Conservation (phyloP, 2,329 filamentous ascomycete genomes). For the Amauroascus niger region DNA sequence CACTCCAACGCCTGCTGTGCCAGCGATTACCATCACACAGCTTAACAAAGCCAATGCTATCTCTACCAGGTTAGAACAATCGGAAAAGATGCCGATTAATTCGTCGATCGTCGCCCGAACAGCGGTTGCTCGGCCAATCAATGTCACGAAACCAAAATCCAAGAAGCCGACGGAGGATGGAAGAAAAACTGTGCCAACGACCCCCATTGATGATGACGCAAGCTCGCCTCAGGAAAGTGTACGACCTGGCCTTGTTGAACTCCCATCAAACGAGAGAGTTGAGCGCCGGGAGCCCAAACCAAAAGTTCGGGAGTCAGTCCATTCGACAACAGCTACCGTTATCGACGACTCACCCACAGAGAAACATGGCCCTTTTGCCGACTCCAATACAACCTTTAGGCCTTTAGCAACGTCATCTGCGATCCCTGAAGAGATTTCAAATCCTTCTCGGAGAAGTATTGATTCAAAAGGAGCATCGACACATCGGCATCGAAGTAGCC, state of each 20-base stretch:
- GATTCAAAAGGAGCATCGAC: slow-evolving; percentile 12
- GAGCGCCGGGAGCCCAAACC: slow-evolving; percentile 15
- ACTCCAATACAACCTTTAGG: slow-evolving; percentile 14
- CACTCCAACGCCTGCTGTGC: slow-evolving; percentile 57
- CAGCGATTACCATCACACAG: slow-evolving; percentile 51
- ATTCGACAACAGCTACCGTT: slow-evolving; percentile 22
- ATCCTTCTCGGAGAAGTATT: slow-evolving; percentile 10
- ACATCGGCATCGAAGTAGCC: slow-evolving; percentile 20
- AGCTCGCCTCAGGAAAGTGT: slow-evolving; percentile 28
- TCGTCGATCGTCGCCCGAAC: slow-evolving; percentile 37
- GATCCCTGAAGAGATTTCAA: slow-evolving; percentile 7
- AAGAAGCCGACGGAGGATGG: slow-evolving; percentile 3
- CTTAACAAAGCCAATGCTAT: slow-evolving; percentile 32
- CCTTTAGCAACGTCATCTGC: slow-evolving; percentile 16
- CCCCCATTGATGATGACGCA: slow-evolving; percentile 9
- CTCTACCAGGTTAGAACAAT: slow-evolving; percentile 17
- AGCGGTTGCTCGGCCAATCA: slow-evolving; percentile 37
- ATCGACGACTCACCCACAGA: slow-evolving; percentile 24
- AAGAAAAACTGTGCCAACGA: neutral
- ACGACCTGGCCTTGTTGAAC: neutral
- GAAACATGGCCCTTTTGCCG: slow-evolving; percentile 23
- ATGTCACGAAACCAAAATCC: slow-evolving; percentile 29
- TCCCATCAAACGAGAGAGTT: slow-evolving; percentile 26
- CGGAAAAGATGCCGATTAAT: slow-evolving; percentile 21
- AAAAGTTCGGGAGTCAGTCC: slow-evolving; percentile 18